A percentile compares a stretch with the other conserved stretches of the same genome.
These are phyloP conservation scores for Nicotiana sylvestris DNA, from an alignment of 257 asterid species.

Conservation along the genomic window DNA sequence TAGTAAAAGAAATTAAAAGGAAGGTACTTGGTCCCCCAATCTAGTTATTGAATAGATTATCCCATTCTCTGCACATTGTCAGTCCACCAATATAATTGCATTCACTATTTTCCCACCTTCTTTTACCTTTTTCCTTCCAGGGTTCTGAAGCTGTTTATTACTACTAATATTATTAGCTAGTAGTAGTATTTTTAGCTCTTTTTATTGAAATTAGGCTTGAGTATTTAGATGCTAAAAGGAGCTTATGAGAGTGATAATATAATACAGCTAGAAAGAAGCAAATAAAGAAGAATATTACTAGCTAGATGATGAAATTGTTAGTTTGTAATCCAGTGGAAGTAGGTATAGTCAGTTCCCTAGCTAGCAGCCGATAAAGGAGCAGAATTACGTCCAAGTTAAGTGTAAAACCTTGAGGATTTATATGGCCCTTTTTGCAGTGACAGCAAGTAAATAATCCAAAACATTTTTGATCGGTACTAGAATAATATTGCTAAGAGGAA, in stretches of 20 bases:
- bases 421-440: constrained; percentile 17
- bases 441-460: constrained; percentile 17
- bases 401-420: neutral
- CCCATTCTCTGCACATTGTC: neutral
- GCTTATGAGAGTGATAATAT: neutral
- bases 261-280: neutral
- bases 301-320: neutral
- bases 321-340: neutral
- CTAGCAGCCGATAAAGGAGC: neutral
- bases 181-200: neutral
- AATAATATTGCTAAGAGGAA: neutral
- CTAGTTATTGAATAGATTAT: constrained; percentile 10
- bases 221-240: neutral
- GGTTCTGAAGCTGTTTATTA: neutral
- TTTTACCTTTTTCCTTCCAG: neutral
- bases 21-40: constrained; percentile 11
- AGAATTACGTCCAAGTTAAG: neutral
- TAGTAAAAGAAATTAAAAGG: neutral
- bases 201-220: neutral
- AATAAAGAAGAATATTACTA: neutral
- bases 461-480: neutral
- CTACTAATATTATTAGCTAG: no score
- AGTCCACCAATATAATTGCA: neutral
- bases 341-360: neutral
- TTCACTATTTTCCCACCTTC: neutral